phyloP scores from a whole-genome alignment of 179 eudicot genomes.

The Nepenthes alata region DNA sequence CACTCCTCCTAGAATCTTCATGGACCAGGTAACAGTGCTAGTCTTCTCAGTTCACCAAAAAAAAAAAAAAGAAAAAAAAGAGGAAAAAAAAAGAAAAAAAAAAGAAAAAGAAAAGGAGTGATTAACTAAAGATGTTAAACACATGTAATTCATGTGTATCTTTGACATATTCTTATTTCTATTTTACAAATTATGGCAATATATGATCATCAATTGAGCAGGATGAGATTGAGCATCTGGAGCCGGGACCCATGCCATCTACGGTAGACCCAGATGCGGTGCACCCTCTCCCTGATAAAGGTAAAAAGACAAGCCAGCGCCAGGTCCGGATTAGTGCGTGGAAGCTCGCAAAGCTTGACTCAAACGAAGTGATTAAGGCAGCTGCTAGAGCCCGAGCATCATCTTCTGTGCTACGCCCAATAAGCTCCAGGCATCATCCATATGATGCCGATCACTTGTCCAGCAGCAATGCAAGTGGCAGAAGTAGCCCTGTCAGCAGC shows the following conservation, averaged over 20 bases:
- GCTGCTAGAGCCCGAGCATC: slow-evolving; percentile 93
- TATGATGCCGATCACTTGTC: slow-evolving; percentile 50
- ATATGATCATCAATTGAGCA: slow-evolving; percentile 11
- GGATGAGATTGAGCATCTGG: slow-evolving; percentile 85
- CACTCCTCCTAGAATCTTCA: slow-evolving; percentile 88
- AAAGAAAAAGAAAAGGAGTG: not conserved
- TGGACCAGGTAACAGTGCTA: slow-evolving; percentile 49
- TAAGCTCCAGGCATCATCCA: slow-evolving; percentile 36
- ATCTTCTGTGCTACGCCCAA: slow-evolving; percentile 78
- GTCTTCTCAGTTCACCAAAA: not conserved
- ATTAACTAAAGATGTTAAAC: too few relatives aligned
- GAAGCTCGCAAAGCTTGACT: slow-evolving; percentile 83
- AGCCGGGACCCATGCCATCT: slow-evolving; percentile 75
- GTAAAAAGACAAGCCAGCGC: slow-evolving; percentile 40
- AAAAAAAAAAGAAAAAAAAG: not conserved
- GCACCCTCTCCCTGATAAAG: slow-evolving; percentile 39
- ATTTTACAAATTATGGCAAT: not conserved
- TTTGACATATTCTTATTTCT: not conserved
- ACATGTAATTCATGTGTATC: not conserved
- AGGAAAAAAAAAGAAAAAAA: not conserved
- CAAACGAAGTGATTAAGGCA: slow-evolving; percentile 78
- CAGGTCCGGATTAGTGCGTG: slow-evolving; percentile 79
- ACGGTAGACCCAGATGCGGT: slow-evolving; percentile 75
- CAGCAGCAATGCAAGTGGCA: slow-evolving; percentile 55
- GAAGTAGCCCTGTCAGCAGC: slow-evolving; percentile 64